Conservation (phyloP, 352 stramenopile genomes). For the Halophytophthora batemanensis region DNA sequence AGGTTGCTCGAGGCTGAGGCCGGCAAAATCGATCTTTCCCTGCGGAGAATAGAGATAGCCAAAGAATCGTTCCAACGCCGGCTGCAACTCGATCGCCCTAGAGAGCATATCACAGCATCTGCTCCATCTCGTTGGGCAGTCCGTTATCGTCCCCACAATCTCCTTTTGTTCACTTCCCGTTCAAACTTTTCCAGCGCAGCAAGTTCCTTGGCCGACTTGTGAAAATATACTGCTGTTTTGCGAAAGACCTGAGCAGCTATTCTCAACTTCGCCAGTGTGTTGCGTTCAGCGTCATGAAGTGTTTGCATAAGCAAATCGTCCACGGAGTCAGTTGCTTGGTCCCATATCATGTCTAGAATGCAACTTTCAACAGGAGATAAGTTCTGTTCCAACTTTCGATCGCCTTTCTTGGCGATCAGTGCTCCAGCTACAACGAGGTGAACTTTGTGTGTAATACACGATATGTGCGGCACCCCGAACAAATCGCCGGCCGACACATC, state of each 20-base stretch:
- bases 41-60: too few relatives aligned
- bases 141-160: too few relatives aligned
- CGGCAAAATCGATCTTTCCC: too few relatives aligned
- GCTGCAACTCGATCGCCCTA: too few relatives aligned
- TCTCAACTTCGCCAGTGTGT: background rate
- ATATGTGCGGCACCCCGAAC: background rate
- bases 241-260: constrained; percentile 7
- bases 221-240: constrained; percentile 1
- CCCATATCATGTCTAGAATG: too few relatives aligned
- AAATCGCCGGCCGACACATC: background rate
- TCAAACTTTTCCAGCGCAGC: too few relatives aligned
- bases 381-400: background rate
- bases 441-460: background rate
- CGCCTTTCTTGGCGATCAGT: background rate
- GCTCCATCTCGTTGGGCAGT: background rate
- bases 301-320: background rate
- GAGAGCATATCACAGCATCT: background rate
- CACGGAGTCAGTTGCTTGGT: background rate
- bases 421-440: background rate
- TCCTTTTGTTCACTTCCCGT: too few relatives aligned
- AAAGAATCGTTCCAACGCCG: too few relatives aligned
- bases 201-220: constrained; percentile 8
- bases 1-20: too few relatives aligned
- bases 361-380: too few relatives aligned
- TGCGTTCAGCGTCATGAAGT: background rate